These are phyloP conservation scores for Phytophthora cactorum DNA, from an alignment of 352 stramenopile species.

Conservation along the genomic window DNA sequence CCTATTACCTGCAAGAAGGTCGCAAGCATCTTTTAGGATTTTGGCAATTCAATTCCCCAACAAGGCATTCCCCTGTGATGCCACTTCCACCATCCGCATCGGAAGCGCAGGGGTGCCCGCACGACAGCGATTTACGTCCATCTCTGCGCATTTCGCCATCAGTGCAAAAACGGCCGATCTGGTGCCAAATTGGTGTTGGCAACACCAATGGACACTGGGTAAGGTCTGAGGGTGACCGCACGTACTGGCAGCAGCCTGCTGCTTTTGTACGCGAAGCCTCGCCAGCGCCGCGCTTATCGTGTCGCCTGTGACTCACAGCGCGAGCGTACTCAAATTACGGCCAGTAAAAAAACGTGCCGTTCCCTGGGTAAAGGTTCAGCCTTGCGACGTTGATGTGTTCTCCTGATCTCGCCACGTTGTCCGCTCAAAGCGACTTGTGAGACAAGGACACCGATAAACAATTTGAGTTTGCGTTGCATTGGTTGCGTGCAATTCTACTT, in stretches of 20 bases:
- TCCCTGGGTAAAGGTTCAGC: slow-evolving; percentile 20
- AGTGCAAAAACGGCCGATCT: slow-evolving; percentile 21
- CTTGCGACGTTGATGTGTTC: slow-evolving; percentile 16
- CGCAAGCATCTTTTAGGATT: background rate
- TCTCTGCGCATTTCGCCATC: slow-evolving; percentile 25
- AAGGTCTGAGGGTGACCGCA: slow-evolving; percentile 14
- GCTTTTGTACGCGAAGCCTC: too few relatives aligned
- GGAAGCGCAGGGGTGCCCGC: background rate
- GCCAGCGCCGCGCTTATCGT: background rate
- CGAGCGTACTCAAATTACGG: too few relatives aligned
- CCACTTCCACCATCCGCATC: background rate
- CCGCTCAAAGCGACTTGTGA: slow-evolving; percentile 31
- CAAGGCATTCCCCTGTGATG: background rate
- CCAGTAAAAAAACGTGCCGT: background rate
- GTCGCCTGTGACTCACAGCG: too few relatives aligned
- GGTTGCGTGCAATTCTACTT: slow-evolving; percentile 45
- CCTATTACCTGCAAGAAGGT: background rate
- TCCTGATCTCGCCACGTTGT: slow-evolving; percentile 35
- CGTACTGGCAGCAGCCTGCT: too few relatives aligned
- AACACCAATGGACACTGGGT: background rate
- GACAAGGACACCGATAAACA: slow-evolving; percentile 22
- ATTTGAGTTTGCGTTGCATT: slow-evolving; percentile 29
- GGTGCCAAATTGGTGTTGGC: background rate
- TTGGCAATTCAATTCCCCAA: background rate
- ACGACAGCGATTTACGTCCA: slow-evolving; percentile 22